Evolutionary conservation across 2,329 filamentous ascomycete genomes (phyloP), one percentile per base, ranked within the genome.

Genomic region (Phialemoniopsis sp.): DNA sequence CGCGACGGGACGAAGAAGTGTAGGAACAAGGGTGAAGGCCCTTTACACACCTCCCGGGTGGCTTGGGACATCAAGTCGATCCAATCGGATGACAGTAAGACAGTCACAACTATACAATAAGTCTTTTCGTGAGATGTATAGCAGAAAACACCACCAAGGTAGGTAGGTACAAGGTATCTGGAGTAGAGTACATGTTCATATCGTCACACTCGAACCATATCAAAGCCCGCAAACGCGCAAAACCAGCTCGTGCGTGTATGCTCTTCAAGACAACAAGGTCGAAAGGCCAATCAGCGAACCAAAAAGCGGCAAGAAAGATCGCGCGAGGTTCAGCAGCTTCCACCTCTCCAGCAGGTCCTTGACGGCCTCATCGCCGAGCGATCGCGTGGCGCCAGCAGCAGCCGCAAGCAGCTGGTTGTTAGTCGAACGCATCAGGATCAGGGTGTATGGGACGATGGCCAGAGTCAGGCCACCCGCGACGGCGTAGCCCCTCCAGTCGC

Each of bases 361-460:
- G 31, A 47, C 49, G 32, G 47, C 47, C 33, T 46, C 49, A 13
- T 51, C 44, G 37, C 49, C 53, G 46, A 55, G 34, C 39, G 28
- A 36, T 28, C 38, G 32, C 29, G 34, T 46, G 45, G 17, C 44
- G 29, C 46, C 46, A 14, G 36, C 39, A 15, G 51, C 51, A 10
- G 39, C 46, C 8, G 32, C 36, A 32, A 54, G 39, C 32, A 82
- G 59, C 57, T 68, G 67, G 18, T 57, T 51, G 51, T 80, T 77
- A 28, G 72, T 68, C 1, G 62, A 60, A 28, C 48, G 48, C 54
- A 80, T 66, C 31, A 73, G 48, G 8, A 64, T 32, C 18, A 67
- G 21, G 1, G 73, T 80, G 55, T 75, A 82, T 7, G 78, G 78
- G 2, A 73, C 43, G 14, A 76, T 64, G 13, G 59, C 57, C 0